Base-by-base conservation (phyloP, 176 grass and related monocot species). In the Cymbopogon citratus region DNA sequence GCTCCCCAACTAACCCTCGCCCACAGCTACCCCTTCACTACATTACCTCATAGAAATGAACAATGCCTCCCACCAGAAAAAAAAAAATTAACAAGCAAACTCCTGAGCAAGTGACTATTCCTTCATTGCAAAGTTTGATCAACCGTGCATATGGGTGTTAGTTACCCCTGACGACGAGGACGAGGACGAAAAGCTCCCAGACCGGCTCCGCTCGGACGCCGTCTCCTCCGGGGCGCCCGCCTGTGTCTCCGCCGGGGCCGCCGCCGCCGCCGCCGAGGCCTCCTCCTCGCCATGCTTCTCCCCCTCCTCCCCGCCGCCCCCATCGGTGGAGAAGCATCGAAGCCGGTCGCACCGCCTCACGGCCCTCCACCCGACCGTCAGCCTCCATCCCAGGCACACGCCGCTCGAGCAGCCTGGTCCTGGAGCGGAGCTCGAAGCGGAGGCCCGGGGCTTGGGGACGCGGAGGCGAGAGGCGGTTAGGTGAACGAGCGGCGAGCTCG, bases 291-390 rank as follows among this genome's bases (percentile, higher is more conserved):
- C 11, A 64, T 65, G 62, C 70, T 90, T 91, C 59, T 87, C 87
- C 57, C 43, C 78, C 3, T 94, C 89, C 9, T 87, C 85, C 14
- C 65, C 88, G 25, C 72, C 86, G 4, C 75, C 83, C 26, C 85
- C 87, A 26, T 87, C 85, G n/a, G 63, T 68, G 25, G 92, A 91
- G 75, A 89, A 94, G 87, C 89, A 85, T 26, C 84, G 77, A 38
- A 87, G 63, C 40, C 87, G 57, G 44, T 89, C 84, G 49, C 75
- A 80, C 28, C 74, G 81, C 79, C 85, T 85, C 56, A 41, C 21
- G 41, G 77, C 33, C 80, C 90, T 81, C 67, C 43, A 34, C 29
- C 16, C 70, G 8, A 60, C 52, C 28, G 18, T 63, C 18, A 18
- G 33, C 56, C 80, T 73, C 84, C 87, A 82, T 31, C 76, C 84